These are phyloP conservation scores for Hirsutella thompsonii DNA, from an alignment of 2,329 filamentous ascomycete genomes.

Conservation along the genomic window DNA sequence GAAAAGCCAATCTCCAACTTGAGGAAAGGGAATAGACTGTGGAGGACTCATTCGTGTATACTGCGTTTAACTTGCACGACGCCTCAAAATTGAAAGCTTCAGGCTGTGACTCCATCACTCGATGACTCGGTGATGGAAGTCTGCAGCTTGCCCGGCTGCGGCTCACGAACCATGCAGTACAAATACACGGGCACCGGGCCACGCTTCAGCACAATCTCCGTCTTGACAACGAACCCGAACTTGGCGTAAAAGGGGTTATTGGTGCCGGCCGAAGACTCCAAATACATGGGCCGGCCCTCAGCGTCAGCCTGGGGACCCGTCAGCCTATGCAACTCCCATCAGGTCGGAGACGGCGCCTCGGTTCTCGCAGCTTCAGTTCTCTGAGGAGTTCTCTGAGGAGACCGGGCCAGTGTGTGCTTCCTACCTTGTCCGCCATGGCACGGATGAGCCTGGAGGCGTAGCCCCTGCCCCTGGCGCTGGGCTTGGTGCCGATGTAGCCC, in stretches of 20 bases:
- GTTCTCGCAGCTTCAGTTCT: neutral
- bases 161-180: slow-evolving; percentile 75
- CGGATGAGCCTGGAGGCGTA: slow-evolving; percentile 60
- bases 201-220: slow-evolving; percentile 49
- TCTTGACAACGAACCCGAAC: slow-evolving; percentile 57
- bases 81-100: neutral
- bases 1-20: neutral
- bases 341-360: too few species aligned
- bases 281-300: slow-evolving; percentile 57
- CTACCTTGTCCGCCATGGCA: slow-evolving; percentile 51
- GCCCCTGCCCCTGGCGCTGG: slow-evolving; percentile 55
- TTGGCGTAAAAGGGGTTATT: slow-evolving; percentile 64
- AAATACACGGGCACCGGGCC: slow-evolving; percentile 47
- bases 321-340: too few species aligned
- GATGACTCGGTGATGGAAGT: slow-evolving; percentile 4
- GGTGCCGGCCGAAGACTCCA: slow-evolving; percentile 59
- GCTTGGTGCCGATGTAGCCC: slow-evolving; percentile 69
- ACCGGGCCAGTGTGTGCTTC: slow-evolving; percentile 10
- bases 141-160: slow-evolving; percentile 23
- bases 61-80: too few species aligned
- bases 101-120: slow-evolving; percentile 5
- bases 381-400: neutral
- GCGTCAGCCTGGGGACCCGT: slow-evolving; percentile 44
- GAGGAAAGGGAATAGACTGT: too few species aligned
- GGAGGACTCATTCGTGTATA: too few species aligned